These are phyloP conservation scores for Fusarium fujikuroi DNA, from an alignment of 2,329 filamentous ascomycete genomes.

Conservation along the genomic window DNA sequence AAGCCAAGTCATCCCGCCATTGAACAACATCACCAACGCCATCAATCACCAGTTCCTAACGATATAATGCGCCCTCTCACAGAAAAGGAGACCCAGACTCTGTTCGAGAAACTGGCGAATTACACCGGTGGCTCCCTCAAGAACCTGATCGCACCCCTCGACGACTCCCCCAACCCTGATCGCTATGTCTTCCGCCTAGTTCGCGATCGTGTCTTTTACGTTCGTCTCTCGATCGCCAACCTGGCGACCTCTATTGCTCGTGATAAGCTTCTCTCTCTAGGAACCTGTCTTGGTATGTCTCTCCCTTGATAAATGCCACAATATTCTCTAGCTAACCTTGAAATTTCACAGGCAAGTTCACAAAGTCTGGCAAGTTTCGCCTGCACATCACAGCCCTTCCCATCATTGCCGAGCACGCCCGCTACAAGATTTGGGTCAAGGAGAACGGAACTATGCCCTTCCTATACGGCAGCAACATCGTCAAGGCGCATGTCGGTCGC, in stretches of 20 bases:
- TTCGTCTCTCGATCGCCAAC: constrained; percentile 89
- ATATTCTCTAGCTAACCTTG: constrained; percentile 18
- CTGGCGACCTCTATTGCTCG: constrained; percentile 87
- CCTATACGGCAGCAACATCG: constrained; percentile 90
- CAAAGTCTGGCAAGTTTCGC: constrained; percentile 94
- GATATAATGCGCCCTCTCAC: constrained; percentile 81
- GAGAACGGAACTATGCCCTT: constrained; percentile 98
- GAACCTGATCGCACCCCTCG: constrained; percentile 80
- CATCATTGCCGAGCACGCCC: constrained; percentile 87
- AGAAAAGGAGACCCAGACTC: constrained; percentile 79
- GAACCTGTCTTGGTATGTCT: constrained; percentile 77
- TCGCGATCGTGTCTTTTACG: constrained; percentile 88
- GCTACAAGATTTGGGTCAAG: constrained; percentile 98
- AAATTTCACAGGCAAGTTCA: constrained; percentile 78
- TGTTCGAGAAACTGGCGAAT: constrained; percentile 92
- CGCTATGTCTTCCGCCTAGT: constrained; percentile 88
- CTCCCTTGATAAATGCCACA: neutral
- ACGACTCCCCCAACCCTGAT: constrained; percentile 74
- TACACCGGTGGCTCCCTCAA: constrained; percentile 91
- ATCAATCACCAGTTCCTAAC: constrained; percentile 17
- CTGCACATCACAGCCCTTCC: constrained; percentile 91
- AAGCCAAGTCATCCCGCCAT: constrained; percentile 1
- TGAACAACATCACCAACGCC: constrained; percentile 17
- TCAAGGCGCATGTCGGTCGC: constrained; percentile 76
- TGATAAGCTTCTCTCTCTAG: constrained; percentile 85